Base-by-base conservation (phyloP, 2,329 filamentous ascomycete genomes). In the Dryadomyces quercivorus region DNA sequence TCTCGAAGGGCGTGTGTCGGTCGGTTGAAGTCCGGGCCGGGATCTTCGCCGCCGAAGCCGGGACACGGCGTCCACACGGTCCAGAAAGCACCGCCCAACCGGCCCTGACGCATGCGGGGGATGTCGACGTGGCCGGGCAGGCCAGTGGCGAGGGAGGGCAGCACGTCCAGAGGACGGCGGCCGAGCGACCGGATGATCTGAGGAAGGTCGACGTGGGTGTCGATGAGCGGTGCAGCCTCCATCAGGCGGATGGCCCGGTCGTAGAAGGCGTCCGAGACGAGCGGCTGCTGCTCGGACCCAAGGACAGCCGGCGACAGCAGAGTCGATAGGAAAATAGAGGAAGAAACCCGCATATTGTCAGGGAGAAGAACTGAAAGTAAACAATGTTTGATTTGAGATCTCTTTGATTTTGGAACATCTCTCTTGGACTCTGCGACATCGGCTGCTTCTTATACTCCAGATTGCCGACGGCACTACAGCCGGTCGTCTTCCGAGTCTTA, bases 61-160 rank as follows among this genome's bases (percentile, higher is more conserved):
- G 59, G 57, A 38, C 59, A 63, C 10, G 60, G 43, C 13, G 59
- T 56, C 48, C 60, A 62, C 1, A 63, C 61, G 36, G 59, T 63
- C 61, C 61, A 63, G 31, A 63, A 63, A 20, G 60, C 59, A 12
- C 58, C 60, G 10, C 61, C 59, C 15, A 60, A 34, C 49, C 55
- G 59, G 1, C 62, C 62, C 13, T 58, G 31, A 31, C 57, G 57
- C 55, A 62, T 59, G 16, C 58, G 55, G 16, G 52, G 53, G 22
- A 61, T 56, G 49, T 62, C 61, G 1, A 58, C 59, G 43, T 62
- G 61, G 2, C 61, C 53, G 9, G 44, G 46, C 15, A 54, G 13
- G 22, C 22, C 16, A 21, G 8, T 34, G 31, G 34, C 20, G 9
- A 53, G 46, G 16, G 47, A 26, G 3, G 51, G 26, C 18, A 49